Base-by-base conservation (phyloP, 768 basidiomycete genomes). In the Pleurotus eryngii region DNA sequence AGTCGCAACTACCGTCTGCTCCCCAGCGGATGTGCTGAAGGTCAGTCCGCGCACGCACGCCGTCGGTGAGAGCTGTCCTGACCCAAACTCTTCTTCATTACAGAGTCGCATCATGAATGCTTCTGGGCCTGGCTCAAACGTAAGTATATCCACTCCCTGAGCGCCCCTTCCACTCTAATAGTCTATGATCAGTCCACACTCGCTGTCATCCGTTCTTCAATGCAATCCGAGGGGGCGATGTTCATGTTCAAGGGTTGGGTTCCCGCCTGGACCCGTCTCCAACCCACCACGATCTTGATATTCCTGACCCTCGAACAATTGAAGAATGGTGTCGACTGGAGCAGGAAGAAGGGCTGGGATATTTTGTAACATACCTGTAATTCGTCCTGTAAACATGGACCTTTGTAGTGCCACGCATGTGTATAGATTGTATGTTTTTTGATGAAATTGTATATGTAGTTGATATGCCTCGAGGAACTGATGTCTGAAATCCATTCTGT, bases 171-270 rank as follows among this genome's bases (percentile, higher is more conserved):
- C 22, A 45, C 24, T 22, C n/a, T 39, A 48, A 47, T 15, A 47
- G 26, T 26, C 15, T 42, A 5, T 27, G 30, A 57, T 18, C 62
- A 87, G 86, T 90, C 88, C 1, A 89, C 91, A 0, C 60, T 93
- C 24, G 78, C 71, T 5, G 87, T 89, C 42, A 90, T 93, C 67
- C 76, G 79, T 17, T 63, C 76, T 9, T 89, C 90, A 17, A 74
- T 94, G 59, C 77, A 80, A 59, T 84, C 73, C 60, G 92, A 94
- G 63, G 92, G 92, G 12, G 69, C 89, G 3, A 88, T 87, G 83
- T 94, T 93, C 80, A 89, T 94, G 87, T 92, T 94, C 78, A 92
- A 91, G 68, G 92, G 92, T 60, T 94, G 92, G 92, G 70, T 93
- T 7, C 92, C 92, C 0, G 90, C 91, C 9, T 94, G 90, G 90